These are phyloP conservation scores for Solanum piurae DNA, from an alignment of 257 asterid genomes.

Conservation along the genomic window DNA sequence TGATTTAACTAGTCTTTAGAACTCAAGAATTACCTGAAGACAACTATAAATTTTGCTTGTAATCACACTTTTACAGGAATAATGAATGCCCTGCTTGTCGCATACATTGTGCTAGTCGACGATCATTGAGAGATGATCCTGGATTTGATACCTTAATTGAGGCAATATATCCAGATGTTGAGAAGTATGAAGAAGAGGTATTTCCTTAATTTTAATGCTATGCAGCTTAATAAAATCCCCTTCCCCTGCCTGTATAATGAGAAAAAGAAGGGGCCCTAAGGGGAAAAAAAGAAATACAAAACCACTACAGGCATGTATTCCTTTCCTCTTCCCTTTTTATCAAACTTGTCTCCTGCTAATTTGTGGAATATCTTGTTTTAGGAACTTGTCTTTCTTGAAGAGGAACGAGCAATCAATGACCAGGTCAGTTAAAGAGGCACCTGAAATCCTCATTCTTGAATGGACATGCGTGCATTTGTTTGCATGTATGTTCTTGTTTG, in stretches of 20 bases:
- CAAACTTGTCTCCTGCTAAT: not conserved
- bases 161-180: conserved; percentile 29
- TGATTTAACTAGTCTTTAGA: not conserved
- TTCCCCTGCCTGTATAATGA: not conserved
- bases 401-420: conserved; percentile 24
- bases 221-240: not conserved
- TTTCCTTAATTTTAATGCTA: not conserved
- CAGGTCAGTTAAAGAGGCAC: conserved; percentile 12
- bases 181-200: conserved; percentile 42
- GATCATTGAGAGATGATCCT: conserved; percentile 45
- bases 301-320: not conserved
- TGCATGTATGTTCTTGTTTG: not conserved
- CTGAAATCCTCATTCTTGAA: not conserved
- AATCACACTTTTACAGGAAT: conserved; percentile 19
- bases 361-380: conserved; percentile 2
- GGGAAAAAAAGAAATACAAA: not conserved
- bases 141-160: conserved; percentile 27
- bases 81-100: conserved; percentile 59
- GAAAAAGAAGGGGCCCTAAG: not conserved
- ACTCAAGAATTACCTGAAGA: not conserved
- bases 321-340: not conserved
- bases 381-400: conserved; percentile 25
- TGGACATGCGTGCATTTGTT: not conserved
- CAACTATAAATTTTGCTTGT: not conserved
- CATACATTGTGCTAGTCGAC: conserved; percentile 39